These are phyloP conservation scores for Lepiota brunneoincarnata DNA, from an alignment of 768 basidiomycete species.

Conservation along the genomic window DNA sequence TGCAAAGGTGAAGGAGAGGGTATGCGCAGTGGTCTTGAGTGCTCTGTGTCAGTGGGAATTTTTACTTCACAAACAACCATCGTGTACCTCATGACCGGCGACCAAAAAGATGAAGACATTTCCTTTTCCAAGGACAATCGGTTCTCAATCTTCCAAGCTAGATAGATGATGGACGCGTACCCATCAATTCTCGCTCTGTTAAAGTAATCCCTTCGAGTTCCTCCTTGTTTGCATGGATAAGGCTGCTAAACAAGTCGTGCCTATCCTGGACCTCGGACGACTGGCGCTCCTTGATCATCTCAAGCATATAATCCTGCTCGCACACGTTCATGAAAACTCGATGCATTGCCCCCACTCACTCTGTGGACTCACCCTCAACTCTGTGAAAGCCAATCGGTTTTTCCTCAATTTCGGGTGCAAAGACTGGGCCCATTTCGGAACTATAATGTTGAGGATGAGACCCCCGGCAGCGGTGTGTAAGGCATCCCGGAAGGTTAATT, in stretches of 20 bases:
- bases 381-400: slow-evolving; percentile 36
- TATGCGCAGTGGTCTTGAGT: slow-evolving; percentile 31
- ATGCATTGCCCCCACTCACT: background rate
- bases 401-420: slow-evolving; percentile 22
- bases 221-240: slow-evolving; percentile 48
- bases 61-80: background rate
- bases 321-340: background rate
- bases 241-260: slow-evolving; percentile 50
- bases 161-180: slow-evolving; percentile 16
- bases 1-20: slow-evolving; percentile 34
- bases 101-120: slow-evolving; percentile 54
- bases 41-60: background rate
- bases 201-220: slow-evolving; percentile 31
- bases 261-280: slow-evolving; percentile 33
- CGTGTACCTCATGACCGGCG: slow-evolving; percentile 56
- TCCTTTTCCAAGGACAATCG: slow-evolving; percentile 19
- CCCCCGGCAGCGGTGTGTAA: slow-evolving; percentile 40
- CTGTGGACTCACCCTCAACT: slow-evolving; percentile 34
- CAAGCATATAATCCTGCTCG: slow-evolving; percentile 37
- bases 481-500: slow-evolving; percentile 47
- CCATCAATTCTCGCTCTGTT: slow-evolving; percentile 41
- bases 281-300: slow-evolving; percentile 50
- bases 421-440: slow-evolving; percentile 38
- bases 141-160: background rate
- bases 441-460: slow-evolving; percentile 31